Evolutionary conservation across 371 early-diverging fungal genomes (phyloP).

Genomic region (Dichotomocladium elegans): DNA sequence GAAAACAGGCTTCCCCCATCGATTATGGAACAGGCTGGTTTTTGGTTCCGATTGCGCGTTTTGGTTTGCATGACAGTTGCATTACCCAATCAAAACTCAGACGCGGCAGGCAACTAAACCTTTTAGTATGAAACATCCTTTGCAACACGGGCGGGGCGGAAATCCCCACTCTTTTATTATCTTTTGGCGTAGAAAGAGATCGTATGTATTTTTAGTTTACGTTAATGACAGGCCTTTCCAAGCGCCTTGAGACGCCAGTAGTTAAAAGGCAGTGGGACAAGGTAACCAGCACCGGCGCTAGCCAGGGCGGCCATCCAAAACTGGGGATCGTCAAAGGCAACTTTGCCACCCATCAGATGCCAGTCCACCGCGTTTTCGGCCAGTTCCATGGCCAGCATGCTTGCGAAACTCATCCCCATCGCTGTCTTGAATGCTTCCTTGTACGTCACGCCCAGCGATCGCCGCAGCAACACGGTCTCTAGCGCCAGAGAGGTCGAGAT

Average conservation of each 20-base stretch:
- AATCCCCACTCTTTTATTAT: neutral
- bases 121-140: neutral
- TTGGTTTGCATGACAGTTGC: neutral
- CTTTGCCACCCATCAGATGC: conserved; percentile 52
- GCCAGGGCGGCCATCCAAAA: conserved; percentile 46
- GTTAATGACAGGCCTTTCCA: conserved; percentile 45
- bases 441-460: conserved; percentile 36
- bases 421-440: conserved; percentile 48
- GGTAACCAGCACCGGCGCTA: conserved; percentile 44
- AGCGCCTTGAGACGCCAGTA: conserved; percentile 52
- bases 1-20: neutral
- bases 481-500: conserved; percentile 46
- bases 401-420: conserved; percentile 54
- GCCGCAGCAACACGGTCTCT: conserved; percentile 43
- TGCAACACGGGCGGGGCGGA: neutral
- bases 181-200: too few relatives aligned
- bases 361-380: conserved; percentile 50
- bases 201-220: neutral
- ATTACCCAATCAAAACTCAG: neutral
- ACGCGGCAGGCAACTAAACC: neutral
- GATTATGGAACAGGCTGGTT: neutral
- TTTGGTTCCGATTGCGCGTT: neutral
- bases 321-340: conserved; percentile 36
- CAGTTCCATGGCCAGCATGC: conserved; percentile 57
- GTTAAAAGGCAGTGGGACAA: conserved; percentile 52